Percentiles rank a stretch among this genome's conserved stretches.
These are phyloP conservation scores for Gastrodia elata DNA, from an alignment of 106 monocot genomes.

Conservation along the genomic window DNA sequence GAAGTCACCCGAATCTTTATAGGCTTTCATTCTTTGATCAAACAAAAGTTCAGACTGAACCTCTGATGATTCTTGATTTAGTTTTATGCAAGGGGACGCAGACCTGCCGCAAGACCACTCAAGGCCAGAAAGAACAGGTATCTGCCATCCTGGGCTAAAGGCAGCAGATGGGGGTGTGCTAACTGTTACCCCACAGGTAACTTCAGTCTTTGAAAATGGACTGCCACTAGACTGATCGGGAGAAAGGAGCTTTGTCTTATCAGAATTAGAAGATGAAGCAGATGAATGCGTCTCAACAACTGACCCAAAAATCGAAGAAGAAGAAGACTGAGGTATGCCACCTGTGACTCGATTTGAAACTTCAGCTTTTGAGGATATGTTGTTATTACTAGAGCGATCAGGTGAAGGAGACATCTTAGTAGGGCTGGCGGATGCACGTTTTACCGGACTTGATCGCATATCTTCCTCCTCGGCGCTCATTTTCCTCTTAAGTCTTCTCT, in stretches of 20 bases:
- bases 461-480: slow-evolving; percentile 10
- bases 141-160: not conserved
- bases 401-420: not conserved
- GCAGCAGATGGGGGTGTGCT: not conserved
- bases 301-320: no score
- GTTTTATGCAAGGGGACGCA: not conserved
- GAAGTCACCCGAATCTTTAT: not conserved
- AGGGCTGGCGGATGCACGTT: slow-evolving; percentile 26
- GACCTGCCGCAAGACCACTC: not conserved
- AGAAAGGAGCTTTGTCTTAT: not conserved
- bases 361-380: not conserved
- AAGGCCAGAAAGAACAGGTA: not conserved
- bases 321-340: not conserved
- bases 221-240: slow-evolving; percentile 1
- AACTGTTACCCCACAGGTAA: no score
- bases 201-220: no score
- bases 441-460: slow-evolving; percentile 9
- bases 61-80: slow-evolving; percentile 9
- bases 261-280: not conserved
- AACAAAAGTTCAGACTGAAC: not conserved
- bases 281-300: not conserved
- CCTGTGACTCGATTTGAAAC: not conserved
- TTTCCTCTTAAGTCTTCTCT: slow-evolving; percentile 33
- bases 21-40: not conserved
- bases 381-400: not conserved